Conservation (phyloP, 1,284 basidiomycete genomes). For the Heliocybe sulcata region DNA sequence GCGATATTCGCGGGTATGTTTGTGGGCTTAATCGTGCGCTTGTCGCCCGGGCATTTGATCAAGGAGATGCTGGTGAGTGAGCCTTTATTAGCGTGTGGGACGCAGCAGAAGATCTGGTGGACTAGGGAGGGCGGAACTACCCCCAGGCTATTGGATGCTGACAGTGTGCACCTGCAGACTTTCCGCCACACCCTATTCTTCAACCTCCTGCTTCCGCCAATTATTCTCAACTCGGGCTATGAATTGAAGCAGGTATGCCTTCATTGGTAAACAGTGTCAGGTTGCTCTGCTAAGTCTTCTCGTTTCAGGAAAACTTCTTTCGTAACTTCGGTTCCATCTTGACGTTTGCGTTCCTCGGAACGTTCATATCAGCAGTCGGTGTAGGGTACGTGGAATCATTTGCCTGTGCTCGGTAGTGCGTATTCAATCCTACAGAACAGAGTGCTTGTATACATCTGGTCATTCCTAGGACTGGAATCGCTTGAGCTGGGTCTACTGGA, state of each 20-base stretch:
- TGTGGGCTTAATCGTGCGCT: slow-evolving; percentile 85
- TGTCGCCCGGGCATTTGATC: slow-evolving; percentile 91
- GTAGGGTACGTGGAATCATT: slow-evolving; percentile 68
- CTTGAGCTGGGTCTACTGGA: slow-evolving; percentile 80
- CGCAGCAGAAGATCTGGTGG: not conserved
- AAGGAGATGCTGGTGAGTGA: slow-evolving; percentile 91
- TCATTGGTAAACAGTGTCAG: not conserved
- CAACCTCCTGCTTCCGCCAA: slow-evolving; percentile 94
- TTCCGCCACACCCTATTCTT: slow-evolving; percentile 98
- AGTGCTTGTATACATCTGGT: slow-evolving; percentile 93
- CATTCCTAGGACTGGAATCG: slow-evolving; percentile 84
- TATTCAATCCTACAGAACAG: slow-evolving; percentile 40
- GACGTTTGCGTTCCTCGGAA: slow-evolving; percentile 94
- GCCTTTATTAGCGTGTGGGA: not conserved
- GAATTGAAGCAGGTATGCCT: slow-evolving; percentile 90
- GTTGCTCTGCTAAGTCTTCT: not conserved
- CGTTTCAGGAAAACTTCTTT: slow-evolving; percentile 87
- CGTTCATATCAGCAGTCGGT: slow-evolving; percentile 94
- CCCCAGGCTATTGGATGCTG: slow-evolving; percentile 2
- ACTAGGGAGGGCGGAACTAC: not conserved
- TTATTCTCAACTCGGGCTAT: slow-evolving; percentile 97
- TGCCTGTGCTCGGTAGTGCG: not conserved
- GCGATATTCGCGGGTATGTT: slow-evolving; percentile 96
- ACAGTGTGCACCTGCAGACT: slow-evolving; percentile 41
- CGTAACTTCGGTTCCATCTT: slow-evolving; percentile 96